Conservation (phyloP, 345 rosid genomes). For the Gossypium anomalum region DNA sequence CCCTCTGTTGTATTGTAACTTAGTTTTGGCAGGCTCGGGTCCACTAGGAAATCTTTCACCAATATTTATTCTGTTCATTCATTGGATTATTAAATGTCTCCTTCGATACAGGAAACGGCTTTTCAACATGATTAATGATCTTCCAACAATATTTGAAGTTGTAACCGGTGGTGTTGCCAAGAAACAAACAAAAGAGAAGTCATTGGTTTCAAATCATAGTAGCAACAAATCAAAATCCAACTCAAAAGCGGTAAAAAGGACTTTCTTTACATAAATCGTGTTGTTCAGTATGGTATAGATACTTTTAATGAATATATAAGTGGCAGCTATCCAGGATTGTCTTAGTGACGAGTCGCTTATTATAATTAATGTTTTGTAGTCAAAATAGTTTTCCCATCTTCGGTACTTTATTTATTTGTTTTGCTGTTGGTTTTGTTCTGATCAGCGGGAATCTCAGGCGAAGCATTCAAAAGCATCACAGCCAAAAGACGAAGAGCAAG, state of each 20-base stretch:
- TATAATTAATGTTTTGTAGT: not conserved
- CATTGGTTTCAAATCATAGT: conserved; percentile 45
- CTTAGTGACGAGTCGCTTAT: not conserved
- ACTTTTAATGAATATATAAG: not conserved
- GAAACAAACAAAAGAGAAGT: conserved; percentile 51
- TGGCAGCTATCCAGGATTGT: conserved; percentile 1
- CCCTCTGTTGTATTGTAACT: not conserved
- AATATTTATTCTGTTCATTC: not conserved
- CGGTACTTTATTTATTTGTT: not conserved
- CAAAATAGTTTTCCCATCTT: not conserved
- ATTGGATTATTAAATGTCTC: not conserved
- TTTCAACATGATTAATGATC: conserved; percentile 64
- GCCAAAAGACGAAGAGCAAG: conserved; percentile 44
- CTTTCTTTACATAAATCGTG: not conserved
- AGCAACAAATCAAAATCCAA: conserved; percentile 52
- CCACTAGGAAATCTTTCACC: not conserved
- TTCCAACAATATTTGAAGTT: conserved; percentile 61
- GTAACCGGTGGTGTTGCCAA: conserved; percentile 55
- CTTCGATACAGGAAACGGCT: conserved; percentile 52
- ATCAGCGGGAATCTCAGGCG: conserved; percentile 32
- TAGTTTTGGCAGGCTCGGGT: not conserved
- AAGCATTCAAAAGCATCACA: conserved; percentile 33
- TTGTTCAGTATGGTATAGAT: not conserved
- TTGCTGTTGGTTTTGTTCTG: not conserved
- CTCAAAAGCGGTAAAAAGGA: conserved; percentile 28